phyloP scores from a whole-genome alignment of 352 stramenopile species.

The Pythium sukuiense region DNA sequence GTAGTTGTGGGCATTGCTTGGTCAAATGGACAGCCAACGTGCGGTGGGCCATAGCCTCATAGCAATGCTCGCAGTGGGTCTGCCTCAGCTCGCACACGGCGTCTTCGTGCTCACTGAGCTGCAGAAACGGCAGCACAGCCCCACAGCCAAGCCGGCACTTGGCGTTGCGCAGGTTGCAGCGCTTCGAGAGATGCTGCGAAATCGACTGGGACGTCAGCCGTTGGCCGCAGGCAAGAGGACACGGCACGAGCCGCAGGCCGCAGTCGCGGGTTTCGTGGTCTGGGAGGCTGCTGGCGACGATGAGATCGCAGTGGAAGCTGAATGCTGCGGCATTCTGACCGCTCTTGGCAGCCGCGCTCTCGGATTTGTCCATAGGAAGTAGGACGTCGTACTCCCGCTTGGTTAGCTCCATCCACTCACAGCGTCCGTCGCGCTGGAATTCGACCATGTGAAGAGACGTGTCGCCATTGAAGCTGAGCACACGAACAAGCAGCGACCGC shows the following conservation, averaged over 20 bases:
- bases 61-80: conserved; percentile 59
- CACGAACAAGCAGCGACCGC: conserved; percentile 29
- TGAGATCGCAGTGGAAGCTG: conserved; percentile 31
- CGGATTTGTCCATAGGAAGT: background rate
- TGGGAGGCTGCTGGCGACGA: conserved; percentile 13
- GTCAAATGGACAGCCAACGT: conserved; percentile 38
- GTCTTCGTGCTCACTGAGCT: conserved; percentile 57
- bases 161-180: conserved; percentile 64
- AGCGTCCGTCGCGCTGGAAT: conserved; percentile 48
- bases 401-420: conserved; percentile 42
- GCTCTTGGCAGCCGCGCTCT: too few relatives aligned
- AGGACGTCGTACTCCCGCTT: conserved; percentile 49
- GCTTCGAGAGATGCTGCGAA: conserved; percentile 43
- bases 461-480: conserved; percentile 41
- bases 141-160: conserved; percentile 62
- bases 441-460: conserved; percentile 48
- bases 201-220: conserved; percentile 41
- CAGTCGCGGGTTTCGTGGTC: conserved; percentile 44
- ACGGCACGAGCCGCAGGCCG: conserved; percentile 48
- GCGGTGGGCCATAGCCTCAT: conserved; percentile 30
- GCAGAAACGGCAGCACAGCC: conserved; percentile 40
- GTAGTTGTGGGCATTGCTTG: conserved; percentile 34
- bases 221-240: conserved; percentile 67
- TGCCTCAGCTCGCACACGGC: conserved; percentile 40
- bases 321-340: background rate